Base-by-base conservation (phyloP, 164 flowering plant species). In the Cinnamomum micranthum region DNA sequence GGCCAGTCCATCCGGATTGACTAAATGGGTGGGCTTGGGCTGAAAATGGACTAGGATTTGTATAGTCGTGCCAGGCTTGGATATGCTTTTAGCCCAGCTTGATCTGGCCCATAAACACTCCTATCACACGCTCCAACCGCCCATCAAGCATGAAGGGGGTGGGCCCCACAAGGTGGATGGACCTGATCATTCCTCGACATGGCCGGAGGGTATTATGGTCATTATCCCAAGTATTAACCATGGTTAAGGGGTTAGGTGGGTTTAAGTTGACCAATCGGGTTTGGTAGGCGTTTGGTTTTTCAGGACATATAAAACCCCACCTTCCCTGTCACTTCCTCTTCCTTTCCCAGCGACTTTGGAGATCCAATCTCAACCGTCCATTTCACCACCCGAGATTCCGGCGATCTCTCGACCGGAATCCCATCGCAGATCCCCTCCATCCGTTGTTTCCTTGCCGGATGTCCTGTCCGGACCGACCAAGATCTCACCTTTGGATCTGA, bases 401-500 rank as follows among this genome's bases (percentile, higher is more conserved):
- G n/a, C 60, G 20, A 55, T 15, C n/a, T 20, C 17, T 4, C 60
- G 60, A 55, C n/a, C 17, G 17, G 20, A 55, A 55, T 20, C n/a
- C 60, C 60, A 55, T 20, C n/a, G 20, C n/a, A 5, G 13, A 20
- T 3, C n/a, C 6, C n/a, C 19, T 55, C 60, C 60, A 12, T 55
- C 60, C n/a, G n/a, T 15, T 41, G 6, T 31, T 31, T 6, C 6
- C 35, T 31, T 2, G 47, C 47, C 47, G 47, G 47, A 41, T 41
- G 47, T 9, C 47, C 17, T 55, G 65, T 52, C 65, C 10, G 67
- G 76, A 62, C 78, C 91, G 0, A 74, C 84, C 79, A 88, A 87
- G 70, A 47, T 86, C 4, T 89, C 91, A 12, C 86, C 92, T 1
- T 71, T 89, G 33, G 91, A 89, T 76, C 83, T 89, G 27, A 83